Conservation (phyloP, 2,329 filamentous ascomycete genomes). For the Didymella pomorum region DNA sequence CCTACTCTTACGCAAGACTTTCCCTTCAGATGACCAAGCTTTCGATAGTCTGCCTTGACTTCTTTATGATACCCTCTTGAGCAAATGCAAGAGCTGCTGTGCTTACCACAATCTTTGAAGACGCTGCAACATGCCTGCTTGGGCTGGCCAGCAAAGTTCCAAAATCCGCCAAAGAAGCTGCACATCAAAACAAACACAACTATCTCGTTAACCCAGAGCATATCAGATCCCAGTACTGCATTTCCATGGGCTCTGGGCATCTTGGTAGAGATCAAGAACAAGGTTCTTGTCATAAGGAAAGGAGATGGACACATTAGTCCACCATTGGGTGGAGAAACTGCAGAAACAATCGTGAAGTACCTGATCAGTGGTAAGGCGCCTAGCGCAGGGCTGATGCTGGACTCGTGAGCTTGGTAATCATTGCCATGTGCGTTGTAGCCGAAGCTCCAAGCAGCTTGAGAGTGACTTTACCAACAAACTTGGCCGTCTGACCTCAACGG, state of each 20-base stretch:
- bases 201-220: not conserved
- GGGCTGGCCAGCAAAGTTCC: not conserved
- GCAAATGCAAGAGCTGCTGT: no score
- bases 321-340: not conserved
- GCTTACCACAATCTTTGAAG: no score
- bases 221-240: not conserved
- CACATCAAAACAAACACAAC: not conserved
- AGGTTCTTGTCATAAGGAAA: not conserved
- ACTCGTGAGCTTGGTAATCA: not conserved
- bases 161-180: not conserved
- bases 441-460: not conserved
- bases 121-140: not conserved
- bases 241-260: not conserved
- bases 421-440: not conserved
- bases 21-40: no score
- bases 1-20: no score
- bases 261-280: not conserved
- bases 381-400: not conserved
- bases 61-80: no score
- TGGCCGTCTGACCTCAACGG: no score
- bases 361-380: not conserved
- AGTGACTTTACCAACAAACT: no score
- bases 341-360: not conserved
- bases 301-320: not conserved
- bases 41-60: no score